Percentiles rank a stretch among this genome's conserved stretches.
Evolutionary conservation across 2,329 filamentous ascomycete genomes (phyloP).

Genomic region (Aspergillus sp.): DNA sequence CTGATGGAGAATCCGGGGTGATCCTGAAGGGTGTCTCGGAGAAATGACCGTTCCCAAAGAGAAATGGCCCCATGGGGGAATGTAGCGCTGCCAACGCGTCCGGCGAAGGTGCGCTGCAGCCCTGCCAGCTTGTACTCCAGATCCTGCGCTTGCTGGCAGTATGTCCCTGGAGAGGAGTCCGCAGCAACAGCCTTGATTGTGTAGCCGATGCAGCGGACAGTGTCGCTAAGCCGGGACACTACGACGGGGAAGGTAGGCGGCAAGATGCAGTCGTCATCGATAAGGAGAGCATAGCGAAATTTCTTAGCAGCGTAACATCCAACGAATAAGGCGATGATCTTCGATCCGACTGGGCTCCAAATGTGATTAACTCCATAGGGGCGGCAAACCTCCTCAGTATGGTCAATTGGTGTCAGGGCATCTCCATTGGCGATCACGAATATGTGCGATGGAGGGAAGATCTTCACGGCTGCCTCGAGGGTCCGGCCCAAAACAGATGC

Average conservation of each 20-base stretch:
- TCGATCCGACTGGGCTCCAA: conserved; percentile 53
- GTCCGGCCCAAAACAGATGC: conserved; percentile 46
- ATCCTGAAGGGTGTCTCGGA: conserved; percentile 49
- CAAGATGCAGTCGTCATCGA: conserved; percentile 54
- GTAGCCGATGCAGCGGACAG: conserved; percentile 52
- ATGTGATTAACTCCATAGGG: conserved; percentile 51
- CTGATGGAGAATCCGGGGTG: conserved; percentile 55
- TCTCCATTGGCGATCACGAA: conserved; percentile 55
- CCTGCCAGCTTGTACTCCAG: conserved; percentile 57
- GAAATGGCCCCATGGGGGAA: conserved; percentile 57
- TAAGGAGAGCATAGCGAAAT: conserved; percentile 52
- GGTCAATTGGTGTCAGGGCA: conserved; percentile 49
- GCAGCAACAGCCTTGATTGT: conserved; percentile 52
- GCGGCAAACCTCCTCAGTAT: conserved; percentile 50
- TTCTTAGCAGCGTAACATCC: conserved; percentile 49
- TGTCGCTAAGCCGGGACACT: conserved; percentile 45
- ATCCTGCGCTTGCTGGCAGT: conserved; percentile 52
- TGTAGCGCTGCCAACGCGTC: conserved; percentile 49
- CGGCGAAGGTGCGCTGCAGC: conserved; percentile 48
- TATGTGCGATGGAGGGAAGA: conserved; percentile 50
- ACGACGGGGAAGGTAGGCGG: conserved; percentile 53
- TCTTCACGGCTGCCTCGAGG: conserved; percentile 48
- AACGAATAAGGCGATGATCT: conserved; percentile 54
- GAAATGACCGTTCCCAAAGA: conserved; percentile 52
- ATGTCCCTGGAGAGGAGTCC: conserved; percentile 37